Base-by-base conservation (phyloP, 1,139 yeast species). In the Nakaseomyces sp. region DNA sequence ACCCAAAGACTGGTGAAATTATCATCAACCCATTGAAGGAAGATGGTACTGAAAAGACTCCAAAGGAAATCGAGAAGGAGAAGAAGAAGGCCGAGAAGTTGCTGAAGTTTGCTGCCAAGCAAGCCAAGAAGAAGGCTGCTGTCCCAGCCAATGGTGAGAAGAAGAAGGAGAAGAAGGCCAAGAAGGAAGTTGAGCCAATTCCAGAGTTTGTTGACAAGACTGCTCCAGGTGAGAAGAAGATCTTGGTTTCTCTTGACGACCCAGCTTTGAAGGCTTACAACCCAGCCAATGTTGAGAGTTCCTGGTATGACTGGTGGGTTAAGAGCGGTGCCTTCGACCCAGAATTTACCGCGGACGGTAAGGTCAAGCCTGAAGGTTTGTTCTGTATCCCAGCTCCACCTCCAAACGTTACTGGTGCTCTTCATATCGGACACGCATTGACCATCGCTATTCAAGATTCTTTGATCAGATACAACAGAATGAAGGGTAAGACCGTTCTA, bases 261-360 rank as follows among this genome's bases (percentile, higher is more conserved):
- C 91, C 96, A 19, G 81, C 97, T 19, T 77, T 91, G 63, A 89
- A 91, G 68, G 93, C 97, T 12, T 91, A 91, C 68, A 84, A 78
- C 60, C 98, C 99, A 33, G 76, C 78, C 56, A 82, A 81, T 55
- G 97, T 93, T 42, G 99, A 91, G 69, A 81, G 94, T 47, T 87
- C 96, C 15, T 91, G 99, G 99, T 89, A 91, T 68, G 79, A 77
- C 25, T 91, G 98, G 98, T 91, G 99, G 99, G 82, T 78, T 52
- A 74, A 83, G 60, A 75, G 85, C 65, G 94, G 93, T 17, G 80
- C 77, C 57, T 91, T 91, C 60, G 81, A 83, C 67, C 98, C 99
- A 15, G 87, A 85, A 64, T 79, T 83, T 55, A 74, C 81, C 40
- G 75, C 69, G 45, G 79, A 80, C 55, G 97, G 96, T 41, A 69